phyloP scores from a whole-genome alignment of 106 monocot species.

The Allium cepa region DNA sequence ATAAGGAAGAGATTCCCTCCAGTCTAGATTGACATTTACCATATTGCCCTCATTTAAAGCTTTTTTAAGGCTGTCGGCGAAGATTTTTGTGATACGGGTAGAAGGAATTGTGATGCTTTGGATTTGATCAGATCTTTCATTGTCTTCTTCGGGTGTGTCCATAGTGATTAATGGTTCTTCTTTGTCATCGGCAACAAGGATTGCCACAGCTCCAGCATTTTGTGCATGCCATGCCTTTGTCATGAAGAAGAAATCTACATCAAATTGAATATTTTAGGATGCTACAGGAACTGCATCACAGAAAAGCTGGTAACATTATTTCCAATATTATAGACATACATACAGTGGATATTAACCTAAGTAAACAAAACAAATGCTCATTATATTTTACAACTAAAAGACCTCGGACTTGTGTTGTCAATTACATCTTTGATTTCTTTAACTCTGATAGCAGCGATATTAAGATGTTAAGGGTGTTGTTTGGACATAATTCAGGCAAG shows the following conservation, averaged over 20 bases:
- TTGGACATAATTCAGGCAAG: too few species aligned
- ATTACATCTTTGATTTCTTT: too few species aligned
- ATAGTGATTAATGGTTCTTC: constrained; percentile 37
- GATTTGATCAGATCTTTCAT: constrained; percentile 11
- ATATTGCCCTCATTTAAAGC: constrained; percentile 44
- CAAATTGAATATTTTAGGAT: neutral
- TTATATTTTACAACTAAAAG: too few species aligned
- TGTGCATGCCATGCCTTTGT: constrained; percentile 42
- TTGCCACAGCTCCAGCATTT: constrained; percentile 39
- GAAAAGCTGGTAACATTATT: too few species aligned
- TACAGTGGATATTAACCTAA: too few species aligned
- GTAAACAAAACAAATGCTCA: constrained; percentile 13
- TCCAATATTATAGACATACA: too few species aligned
- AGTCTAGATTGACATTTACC: constrained; percentile 65
- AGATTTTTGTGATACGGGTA: constrained; percentile 33
- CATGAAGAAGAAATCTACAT: constrained; percentile 35
- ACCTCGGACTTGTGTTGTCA: too few species aligned
- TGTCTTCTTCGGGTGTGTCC: constrained; percentile 39
- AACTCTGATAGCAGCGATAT: too few species aligned
- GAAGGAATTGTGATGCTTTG: constrained; percentile 37
- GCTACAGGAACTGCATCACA: too few species aligned
- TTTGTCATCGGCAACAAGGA: constrained; percentile 39
- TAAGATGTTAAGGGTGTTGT: too few species aligned
- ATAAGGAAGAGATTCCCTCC: constrained; percentile 80
- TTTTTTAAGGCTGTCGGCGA: constrained; percentile 60